Base-by-base conservation (phyloP, 495 filamentous ascomycete species). In the Aspergillus bertholletiae region DNA sequence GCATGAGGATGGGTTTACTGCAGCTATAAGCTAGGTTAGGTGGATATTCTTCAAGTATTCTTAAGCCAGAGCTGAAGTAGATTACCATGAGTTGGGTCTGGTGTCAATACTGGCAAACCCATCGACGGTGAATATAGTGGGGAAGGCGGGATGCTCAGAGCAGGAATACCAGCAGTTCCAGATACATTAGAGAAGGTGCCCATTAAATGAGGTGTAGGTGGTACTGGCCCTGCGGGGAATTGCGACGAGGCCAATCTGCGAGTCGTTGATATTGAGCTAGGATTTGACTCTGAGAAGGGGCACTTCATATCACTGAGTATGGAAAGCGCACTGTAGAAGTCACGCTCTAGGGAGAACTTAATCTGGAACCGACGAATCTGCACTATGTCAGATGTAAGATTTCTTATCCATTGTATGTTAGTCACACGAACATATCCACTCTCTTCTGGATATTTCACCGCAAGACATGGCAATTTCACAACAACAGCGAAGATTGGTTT, bases 281-380 rank as follows among this genome's bases (percentile, higher is more conserved):
- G 28, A 20, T 57, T 67, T 21, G 72, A 65, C 41, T 78, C 75
- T 7, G 68, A 70, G 37, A 76, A 64, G 15, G 68, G 71, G 47
- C 73, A 76, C 21, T 73, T 70, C 39, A 72, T 67, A 9, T 71
- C 62, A 32, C 71, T 69, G 1, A 78, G 57, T 15, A 73, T 61
- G 8, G 66, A 55, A n/a, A 78, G 58, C 1, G 63, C 64, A 7
- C 64, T 64, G 27, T 71, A 72, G 54, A 70, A 78, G 49, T 78
- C 73, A 7, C 59, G 48, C 17, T 72, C 65, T 4, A 60, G 62
- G 1, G 51, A 59, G 49, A 78, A 76, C 46, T 74, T 76, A 56
- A 78, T 60, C 46, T 78, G 75, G 17, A 78, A 74, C 5, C 75
- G 71, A 46, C 68, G 68, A 21, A 72, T 56, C 75, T 78, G 51